Conservation (phyloP, 2,329 filamentous ascomycete species). For the Colletotrichum sp. region DNA sequence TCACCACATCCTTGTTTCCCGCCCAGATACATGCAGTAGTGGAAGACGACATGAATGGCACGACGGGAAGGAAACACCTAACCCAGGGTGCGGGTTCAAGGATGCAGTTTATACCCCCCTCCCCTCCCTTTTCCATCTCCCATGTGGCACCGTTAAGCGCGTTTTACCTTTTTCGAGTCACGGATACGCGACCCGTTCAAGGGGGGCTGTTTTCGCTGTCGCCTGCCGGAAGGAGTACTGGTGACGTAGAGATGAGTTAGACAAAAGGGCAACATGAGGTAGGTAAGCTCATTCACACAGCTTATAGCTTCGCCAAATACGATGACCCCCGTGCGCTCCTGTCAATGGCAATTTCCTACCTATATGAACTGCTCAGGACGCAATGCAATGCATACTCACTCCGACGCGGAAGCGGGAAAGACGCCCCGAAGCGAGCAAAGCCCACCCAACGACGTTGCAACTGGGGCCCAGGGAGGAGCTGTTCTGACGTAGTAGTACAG, state of each 20-base stretch:
- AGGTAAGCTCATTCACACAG: background rate
- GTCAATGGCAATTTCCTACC: background rate
- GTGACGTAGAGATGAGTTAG: slow-evolving; percentile 6
- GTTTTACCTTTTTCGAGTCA: background rate
- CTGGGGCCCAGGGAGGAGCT: background rate
- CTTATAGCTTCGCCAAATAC: background rate
- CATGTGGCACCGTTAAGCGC: background rate
- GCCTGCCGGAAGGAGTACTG: background rate
- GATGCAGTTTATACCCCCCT: background rate
- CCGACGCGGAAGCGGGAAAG: background rate
- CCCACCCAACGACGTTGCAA: background rate
- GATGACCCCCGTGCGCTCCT: background rate
- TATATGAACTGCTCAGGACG: background rate
- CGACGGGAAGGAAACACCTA: background rate
- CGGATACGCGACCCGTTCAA: background rate
- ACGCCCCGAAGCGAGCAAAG: background rate
- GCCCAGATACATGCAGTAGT: background rate
- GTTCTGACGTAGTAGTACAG: slow-evolving; percentile 15
- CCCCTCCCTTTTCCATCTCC: background rate
- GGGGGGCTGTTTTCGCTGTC: background rate
- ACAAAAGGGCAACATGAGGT: background rate
- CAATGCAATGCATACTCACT: background rate
- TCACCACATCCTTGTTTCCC: background rate
- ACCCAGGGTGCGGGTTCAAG: background rate
- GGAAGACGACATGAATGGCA: background rate